These are phyloP conservation scores for Thalassiosira mediterranea DNA, from an alignment of 352 stramenopile species.

Conservation along the genomic window DNA sequence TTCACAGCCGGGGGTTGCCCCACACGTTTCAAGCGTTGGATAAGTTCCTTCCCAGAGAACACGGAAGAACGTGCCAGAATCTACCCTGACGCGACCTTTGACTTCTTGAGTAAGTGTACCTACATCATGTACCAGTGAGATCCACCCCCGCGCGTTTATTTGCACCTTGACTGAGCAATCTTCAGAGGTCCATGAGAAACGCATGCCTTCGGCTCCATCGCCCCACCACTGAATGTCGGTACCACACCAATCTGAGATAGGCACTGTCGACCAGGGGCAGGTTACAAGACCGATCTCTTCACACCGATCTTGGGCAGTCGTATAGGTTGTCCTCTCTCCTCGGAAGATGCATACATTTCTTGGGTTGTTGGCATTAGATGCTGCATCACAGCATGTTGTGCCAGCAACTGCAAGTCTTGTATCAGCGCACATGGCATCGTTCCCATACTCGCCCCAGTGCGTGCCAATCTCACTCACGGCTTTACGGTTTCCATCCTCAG, in stretches of 20 bases:
- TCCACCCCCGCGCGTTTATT: conserved; percentile 12
- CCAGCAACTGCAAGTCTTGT: conserved; percentile 50
- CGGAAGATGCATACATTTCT: conserved; percentile 44
- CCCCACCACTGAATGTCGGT: conserved; percentile 24
- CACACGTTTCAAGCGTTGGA: conserved; percentile 37
- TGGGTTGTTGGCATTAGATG: conserved; percentile 31
- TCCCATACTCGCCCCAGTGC: conserved; percentile 18
- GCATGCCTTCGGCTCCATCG: conserved; percentile 4
- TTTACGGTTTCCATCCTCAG: conserved; percentile 37
- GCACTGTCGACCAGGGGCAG: conserved; percentile 55
- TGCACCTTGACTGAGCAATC: conserved; percentile 10
- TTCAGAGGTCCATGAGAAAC: conserved; percentile 9
- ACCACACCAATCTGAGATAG: conserved; percentile 3
- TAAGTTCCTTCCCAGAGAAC: conserved; percentile 55
- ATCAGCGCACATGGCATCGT: conserved; percentile 56
- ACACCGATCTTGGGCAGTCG: conserved; percentile 39
- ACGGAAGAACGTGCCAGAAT: conserved; percentile 64
- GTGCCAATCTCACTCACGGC: conserved; percentile 52
- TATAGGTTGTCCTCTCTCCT: conserved; percentile 46
- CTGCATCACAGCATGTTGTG: conserved; percentile 43
- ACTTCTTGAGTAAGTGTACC: conserved; percentile 2
- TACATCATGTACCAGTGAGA: conserved; percentile 5
- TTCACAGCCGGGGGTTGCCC: conserved; percentile 43
- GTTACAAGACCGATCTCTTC: conserved; percentile 30
- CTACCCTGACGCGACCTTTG: conserved; percentile 42